Conservation (phyloP, 2,329 filamentous ascomycete species). For the Fusarium luffae region DNA sequence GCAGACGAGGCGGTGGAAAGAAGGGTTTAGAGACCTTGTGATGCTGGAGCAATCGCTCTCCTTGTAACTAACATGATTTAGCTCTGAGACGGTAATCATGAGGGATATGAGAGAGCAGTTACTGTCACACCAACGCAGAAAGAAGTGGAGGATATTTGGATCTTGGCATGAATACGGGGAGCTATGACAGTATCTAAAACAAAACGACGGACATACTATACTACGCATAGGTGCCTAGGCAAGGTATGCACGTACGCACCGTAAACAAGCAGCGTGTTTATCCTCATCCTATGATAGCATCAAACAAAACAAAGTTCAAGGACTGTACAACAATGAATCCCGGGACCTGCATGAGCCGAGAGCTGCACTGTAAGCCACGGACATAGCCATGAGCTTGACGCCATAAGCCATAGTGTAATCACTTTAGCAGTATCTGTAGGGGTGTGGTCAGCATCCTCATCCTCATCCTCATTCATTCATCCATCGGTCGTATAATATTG, state of each 20-base stretch:
- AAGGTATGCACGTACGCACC: neutral
- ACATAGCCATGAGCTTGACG: neutral
- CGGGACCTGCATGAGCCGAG: slow-evolving; percentile 32
- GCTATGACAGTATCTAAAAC: slow-evolving; percentile 7
- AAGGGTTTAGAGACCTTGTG: slow-evolving; percentile 65
- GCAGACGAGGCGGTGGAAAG: slow-evolving; percentile 63
- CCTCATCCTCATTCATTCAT: neutral
- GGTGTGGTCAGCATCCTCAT: slow-evolving; percentile 21
- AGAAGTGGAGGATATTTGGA: slow-evolving; percentile 3
- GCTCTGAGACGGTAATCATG: slow-evolving; percentile 3
- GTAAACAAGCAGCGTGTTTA: slow-evolving; percentile 1
- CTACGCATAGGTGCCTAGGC: neutral
- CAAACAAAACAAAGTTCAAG: slow-evolving; percentile 2
- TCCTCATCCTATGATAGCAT: slow-evolving; percentile 5
- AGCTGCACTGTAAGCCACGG: neutral
- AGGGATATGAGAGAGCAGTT: slow-evolving; percentile 2
- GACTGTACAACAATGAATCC: neutral
- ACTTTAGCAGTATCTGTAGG: neutral
- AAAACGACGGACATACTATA: neutral
- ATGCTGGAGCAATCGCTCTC: slow-evolving; percentile 64
- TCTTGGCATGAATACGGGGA: slow-evolving; percentile 4
- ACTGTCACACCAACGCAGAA: slow-evolving; percentile 22
- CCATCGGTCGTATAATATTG: neutral
- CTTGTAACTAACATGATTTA: slow-evolving; percentile 34
- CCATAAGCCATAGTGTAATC: neutral